Base-by-base conservation (phyloP, 176 grass and related monocot genomes). In the Puya raimondii region DNA sequence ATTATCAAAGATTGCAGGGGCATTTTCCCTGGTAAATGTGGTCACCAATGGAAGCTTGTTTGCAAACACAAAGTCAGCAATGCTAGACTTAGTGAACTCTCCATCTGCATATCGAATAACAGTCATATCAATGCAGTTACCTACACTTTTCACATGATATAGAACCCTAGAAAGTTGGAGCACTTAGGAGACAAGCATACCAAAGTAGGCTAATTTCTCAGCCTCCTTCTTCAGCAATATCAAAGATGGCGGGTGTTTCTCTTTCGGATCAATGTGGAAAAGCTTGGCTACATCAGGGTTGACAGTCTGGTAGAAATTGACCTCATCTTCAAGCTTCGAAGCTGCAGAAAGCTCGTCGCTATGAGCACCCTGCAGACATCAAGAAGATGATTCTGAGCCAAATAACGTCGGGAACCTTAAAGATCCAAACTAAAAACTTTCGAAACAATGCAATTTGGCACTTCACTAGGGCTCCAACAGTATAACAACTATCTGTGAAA, bases 11-110 rank as follows among this genome's bases (percentile, higher is more conserved):
- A 97, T 68, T 7, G 87, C 80, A 66, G 87, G 80, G 4, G 86
- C 85, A 27, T 73, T 83, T 74, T 97, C 89, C 69, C 81, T 81
- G 57, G 87, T 93, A 75, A 99, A 91, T 18, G 68, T 78, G 69
- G 75, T 90, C 47, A 99, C 85, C 74, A 93, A 76, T 57, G 94
- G 89, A 79, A 93, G 86, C 77, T 86, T 97, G 82, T 84, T 97
- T 6, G 84, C 80, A 66, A 79, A 89, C 10, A 97, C 84, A 76
- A 97, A 97, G 68, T 93, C 80, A 3, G 82, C 77, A 61, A 97
- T 76, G 8, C 48, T 78, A 23, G 89, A 87, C 49, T 84, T 86
- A 68, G 66, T 90, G 76, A 90, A 92, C 50, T 90, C 64, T 4
- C 94, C 89, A 78, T 90, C 89, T 97, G 78, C 73, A 87, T 9